phyloP scores from a whole-genome alignment of 1,139 yeast species.

The Debaryomycetaceae sp. region DNA sequence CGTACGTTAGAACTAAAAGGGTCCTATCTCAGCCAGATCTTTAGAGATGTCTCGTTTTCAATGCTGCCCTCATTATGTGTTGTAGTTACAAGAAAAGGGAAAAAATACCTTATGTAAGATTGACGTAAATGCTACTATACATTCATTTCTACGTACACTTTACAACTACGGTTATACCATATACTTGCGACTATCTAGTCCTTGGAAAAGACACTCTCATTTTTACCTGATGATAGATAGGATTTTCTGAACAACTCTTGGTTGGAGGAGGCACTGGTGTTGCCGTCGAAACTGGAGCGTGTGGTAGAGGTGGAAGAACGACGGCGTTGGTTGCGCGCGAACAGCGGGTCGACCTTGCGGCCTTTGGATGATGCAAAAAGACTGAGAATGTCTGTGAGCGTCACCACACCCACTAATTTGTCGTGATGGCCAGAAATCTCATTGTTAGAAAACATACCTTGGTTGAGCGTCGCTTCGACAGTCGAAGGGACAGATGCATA shows the following conservation, averaged over 20 bases:
- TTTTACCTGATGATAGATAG: slow-evolving; percentile 8
- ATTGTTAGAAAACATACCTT: slow-evolving; percentile 4
- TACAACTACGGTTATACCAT: no score
- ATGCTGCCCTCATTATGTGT: no score
- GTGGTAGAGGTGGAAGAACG: slow-evolving; percentile 54
- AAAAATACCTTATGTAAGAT: no score
- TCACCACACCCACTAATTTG: slow-evolving; percentile 82
- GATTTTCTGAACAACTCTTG: slow-evolving; percentile 12
- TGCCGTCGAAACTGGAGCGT: slow-evolving; percentile 32
- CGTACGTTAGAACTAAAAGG: no score
- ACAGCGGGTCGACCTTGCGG: slow-evolving; percentile 69
- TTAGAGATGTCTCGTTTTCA: no score
- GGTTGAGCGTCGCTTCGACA: slow-evolving; percentile 19
- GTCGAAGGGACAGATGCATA: slow-evolving; percentile 15
- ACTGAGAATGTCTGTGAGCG: slow-evolving; percentile 84
- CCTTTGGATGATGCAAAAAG: slow-evolving; percentile 73
- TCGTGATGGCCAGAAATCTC: slow-evolving; percentile 42
- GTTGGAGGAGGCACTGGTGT: slow-evolving; percentile 8
- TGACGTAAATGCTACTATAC: no score
- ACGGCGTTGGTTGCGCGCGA: slow-evolving; percentile 86
- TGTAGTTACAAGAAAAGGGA: no score
- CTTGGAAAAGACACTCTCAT: slow-evolving; percentile 9
- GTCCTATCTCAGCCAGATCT: no score
- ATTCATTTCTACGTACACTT: no score
- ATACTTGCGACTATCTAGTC: slow-evolving; percentile 1